Conservation (phyloP, 2,329 filamentous ascomycete genomes). For the Hymenoscyphus fraxineus region DNA sequence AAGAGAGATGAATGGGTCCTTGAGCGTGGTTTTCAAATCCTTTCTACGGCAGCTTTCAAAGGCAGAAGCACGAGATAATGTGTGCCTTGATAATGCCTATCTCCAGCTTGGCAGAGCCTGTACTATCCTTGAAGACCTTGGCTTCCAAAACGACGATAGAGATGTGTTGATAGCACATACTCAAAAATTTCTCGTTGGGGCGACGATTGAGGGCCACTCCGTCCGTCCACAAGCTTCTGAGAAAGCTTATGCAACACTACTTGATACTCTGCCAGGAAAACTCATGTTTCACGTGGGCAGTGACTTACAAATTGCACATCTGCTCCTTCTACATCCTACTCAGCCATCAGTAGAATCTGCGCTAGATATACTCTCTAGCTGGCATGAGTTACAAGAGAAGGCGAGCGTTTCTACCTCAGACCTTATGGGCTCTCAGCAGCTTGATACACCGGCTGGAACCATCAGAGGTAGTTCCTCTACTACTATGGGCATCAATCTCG, state of each 20-base stretch:
- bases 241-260: background rate
- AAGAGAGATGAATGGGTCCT: background rate
- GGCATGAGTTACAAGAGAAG: slow-evolving; percentile 2
- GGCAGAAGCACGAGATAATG: background rate
- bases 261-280: slow-evolving; percentile 1
- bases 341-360: slow-evolving; percentile 24
- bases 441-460: background rate
- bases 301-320: slow-evolving; percentile 13
- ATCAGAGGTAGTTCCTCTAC: background rate
- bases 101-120: background rate
- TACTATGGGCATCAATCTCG: slow-evolving; percentile 19
- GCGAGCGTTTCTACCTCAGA: too few relatives aligned
- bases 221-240: background rate
- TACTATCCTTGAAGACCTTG: background rate
- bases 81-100: background rate
- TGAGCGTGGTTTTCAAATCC: background rate
- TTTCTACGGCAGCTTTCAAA: background rate
- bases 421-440: background rate
- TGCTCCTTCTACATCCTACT: slow-evolving; percentile 28
- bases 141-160: background rate
- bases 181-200: background rate
- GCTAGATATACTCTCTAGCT: slow-evolving; percentile 18
- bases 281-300: background rate
- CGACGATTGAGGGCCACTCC: background rate
- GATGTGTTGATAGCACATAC: background rate